Percentiles rank a stretch among this genome's conserved stretches.
phyloP scores from a whole-genome alignment of 176 grass and related monocot genomes.

The Otatea glauca region DNA sequence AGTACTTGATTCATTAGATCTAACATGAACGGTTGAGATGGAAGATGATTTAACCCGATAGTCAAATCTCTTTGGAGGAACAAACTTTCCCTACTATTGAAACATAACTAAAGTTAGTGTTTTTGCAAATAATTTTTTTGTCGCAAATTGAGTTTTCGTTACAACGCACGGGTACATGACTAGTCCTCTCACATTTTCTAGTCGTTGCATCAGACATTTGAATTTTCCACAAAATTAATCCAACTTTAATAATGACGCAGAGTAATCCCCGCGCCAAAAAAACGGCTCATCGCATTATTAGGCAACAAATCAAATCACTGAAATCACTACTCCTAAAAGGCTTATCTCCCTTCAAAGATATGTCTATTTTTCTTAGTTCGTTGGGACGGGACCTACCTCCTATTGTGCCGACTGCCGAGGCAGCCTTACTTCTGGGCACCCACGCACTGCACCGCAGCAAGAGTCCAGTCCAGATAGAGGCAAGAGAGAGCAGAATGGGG shows the following conservation, averaged over 20 bases:
- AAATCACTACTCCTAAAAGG: conserved; percentile 14
- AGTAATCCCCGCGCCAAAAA: background rate
- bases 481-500: conserved; percentile 25
- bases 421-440: conserved; percentile 49
- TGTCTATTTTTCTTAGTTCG: background rate
- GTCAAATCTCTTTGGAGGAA: too few species aligned
- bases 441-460: conserved; percentile 29
- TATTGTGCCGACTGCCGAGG: background rate
- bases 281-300: background rate
- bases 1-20: too few species aligned
- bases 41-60: too few species aligned
- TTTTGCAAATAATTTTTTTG: too few species aligned
- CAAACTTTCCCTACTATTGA: too few species aligned
- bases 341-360: background rate
- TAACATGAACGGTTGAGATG: too few species aligned
- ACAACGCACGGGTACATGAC: too few species aligned
- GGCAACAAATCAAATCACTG: conserved; percentile 36
- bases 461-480: background rate
- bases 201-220: background rate
- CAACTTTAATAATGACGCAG: background rate
- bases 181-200: background rate
- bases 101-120: too few species aligned
- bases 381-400: conserved; percentile 46
- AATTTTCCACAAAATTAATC: background rate
- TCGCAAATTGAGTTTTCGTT: too few species aligned